These are phyloP conservation scores for Elsinoe batatas DNA, from an alignment of 2,329 filamentous ascomycete genomes.

Conservation along the genomic window DNA sequence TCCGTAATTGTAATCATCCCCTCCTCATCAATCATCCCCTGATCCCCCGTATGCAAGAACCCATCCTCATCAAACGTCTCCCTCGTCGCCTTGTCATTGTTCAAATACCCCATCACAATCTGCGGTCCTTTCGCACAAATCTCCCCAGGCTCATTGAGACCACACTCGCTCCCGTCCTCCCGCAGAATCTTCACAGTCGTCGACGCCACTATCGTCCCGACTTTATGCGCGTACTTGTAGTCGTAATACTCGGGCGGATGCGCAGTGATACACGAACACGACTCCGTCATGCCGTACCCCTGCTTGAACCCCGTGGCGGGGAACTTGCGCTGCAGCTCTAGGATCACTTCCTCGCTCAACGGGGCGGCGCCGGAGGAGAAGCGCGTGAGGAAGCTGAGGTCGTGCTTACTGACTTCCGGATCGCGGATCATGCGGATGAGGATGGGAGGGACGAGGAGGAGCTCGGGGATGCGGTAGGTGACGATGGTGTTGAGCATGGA, in stretches of 20 bases:
- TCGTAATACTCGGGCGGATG: slow-evolving; percentile 48
- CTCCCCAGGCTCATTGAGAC: slow-evolving; percentile 44
- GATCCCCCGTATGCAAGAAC: slow-evolving; percentile 50
- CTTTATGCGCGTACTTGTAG: slow-evolving; percentile 48
- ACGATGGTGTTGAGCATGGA: slow-evolving; percentile 45
- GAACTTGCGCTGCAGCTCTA: slow-evolving; percentile 46
- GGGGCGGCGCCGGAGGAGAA: slow-evolving; percentile 55
- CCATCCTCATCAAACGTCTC: slow-evolving; percentile 40
- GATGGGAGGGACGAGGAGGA: slow-evolving; percentile 52
- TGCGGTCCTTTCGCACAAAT: slow-evolving; percentile 28
- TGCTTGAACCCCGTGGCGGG: slow-evolving; percentile 53
- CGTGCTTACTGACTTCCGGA: slow-evolving; percentile 44
- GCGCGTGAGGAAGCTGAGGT: slow-evolving; percentile 45
- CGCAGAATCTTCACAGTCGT: slow-evolving; percentile 53
- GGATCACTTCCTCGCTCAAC: slow-evolving; percentile 46
- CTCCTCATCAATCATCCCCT: slow-evolving; percentile 46
- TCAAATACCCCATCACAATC: slow-evolving; percentile 30
- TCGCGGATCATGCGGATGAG: slow-evolving; percentile 52
- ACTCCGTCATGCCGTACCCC: slow-evolving; percentile 61
- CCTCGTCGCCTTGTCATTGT: slow-evolving; percentile 25
- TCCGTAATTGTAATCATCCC: slow-evolving; percentile 50
- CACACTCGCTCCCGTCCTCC: slow-evolving; percentile 45
- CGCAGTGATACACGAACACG: slow-evolving; percentile 52
- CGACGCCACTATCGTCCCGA: slow-evolving; percentile 47
- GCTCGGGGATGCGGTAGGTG: slow-evolving; percentile 45